Evolutionary conservation across 805 yeast species (phyloP).

Genomic region (Lachancea waltii): DNA sequence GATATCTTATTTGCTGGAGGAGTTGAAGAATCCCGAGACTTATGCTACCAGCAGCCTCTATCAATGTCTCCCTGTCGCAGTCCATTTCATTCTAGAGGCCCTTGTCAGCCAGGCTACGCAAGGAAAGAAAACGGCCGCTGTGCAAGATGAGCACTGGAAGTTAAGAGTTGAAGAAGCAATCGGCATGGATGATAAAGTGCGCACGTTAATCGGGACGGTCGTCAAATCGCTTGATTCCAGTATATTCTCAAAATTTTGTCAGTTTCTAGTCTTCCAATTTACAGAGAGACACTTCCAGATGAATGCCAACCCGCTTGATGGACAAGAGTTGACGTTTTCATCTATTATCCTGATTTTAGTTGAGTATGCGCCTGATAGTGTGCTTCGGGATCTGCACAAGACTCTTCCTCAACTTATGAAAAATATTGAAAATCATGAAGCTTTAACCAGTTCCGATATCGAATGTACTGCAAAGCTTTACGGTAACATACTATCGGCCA

Average conservation of each 20-base stretch:
- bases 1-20: no score
- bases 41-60: background rate
- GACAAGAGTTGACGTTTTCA: no score
- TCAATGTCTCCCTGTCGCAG: conserved; percentile 33
- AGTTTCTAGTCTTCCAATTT: no score
- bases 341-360: no score
- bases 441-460: conserved; percentile 11
- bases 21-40: no score
- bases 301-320: no score
- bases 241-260: background rate
- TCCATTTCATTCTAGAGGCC: conserved; percentile 49
- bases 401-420: no score
- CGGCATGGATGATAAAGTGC: conserved; percentile 43
- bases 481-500: conserved; percentile 18
- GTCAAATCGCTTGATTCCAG: background rate
- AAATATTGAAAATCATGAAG: background rate
- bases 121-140: conserved; percentile 49
- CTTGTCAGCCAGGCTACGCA: conserved; percentile 58
- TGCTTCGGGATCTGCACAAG: background rate
- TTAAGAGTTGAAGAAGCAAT: conserved; percentile 62
- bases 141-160: conserved; percentile 69
- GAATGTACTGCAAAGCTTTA: conserved; percentile 13
- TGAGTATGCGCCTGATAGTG: no score
- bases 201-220: background rate
- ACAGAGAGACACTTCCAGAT: no score